Percentiles rank a stretch among this genome's conserved stretches.
These are phyloP conservation scores for Cordyceps javanica DNA, from an alignment of 2,329 filamentous ascomycete genomes.

Conservation along the genomic window DNA sequence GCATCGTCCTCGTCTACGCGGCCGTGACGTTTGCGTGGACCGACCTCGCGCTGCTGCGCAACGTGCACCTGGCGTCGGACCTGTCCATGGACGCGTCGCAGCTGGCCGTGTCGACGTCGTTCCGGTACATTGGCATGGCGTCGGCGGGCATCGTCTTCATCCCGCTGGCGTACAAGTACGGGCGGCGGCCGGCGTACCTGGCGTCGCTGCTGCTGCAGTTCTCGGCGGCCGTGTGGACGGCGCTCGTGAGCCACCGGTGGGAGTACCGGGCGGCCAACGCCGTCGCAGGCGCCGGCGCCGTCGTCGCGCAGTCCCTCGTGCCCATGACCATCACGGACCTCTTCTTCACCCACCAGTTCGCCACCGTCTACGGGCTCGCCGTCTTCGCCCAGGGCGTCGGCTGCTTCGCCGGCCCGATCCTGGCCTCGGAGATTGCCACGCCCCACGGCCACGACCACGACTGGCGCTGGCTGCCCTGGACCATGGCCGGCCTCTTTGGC, in stretches of 20 bases:
- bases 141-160: background rate
- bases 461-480: background rate
- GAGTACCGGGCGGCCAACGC: background rate
- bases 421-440: background rate
- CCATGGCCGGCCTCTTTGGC: background rate
- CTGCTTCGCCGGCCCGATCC: background rate
- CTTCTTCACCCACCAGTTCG: conserved; percentile 8
- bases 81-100: background rate
- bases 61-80: background rate
- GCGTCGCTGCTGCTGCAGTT: background rate
- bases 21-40: background rate
- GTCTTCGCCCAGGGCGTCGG: background rate
- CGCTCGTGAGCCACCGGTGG: background rate
- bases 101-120: background rate
- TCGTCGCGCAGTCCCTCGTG: conserved; percentile 1
- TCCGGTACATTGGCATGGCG: conserved; percentile 2
- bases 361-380: background rate
- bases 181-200: background rate
- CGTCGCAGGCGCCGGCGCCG: background rate
- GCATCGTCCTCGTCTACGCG: conserved; percentile 3
- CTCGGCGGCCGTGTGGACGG: background rate
- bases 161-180: conserved; percentile 3
- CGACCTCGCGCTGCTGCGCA: background rate
- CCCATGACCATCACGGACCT: conserved; percentile 10
- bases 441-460: background rate